Conservation (phyloP, 768 basidiomycete genomes). For the Rhizopogon roseolus region DNA sequence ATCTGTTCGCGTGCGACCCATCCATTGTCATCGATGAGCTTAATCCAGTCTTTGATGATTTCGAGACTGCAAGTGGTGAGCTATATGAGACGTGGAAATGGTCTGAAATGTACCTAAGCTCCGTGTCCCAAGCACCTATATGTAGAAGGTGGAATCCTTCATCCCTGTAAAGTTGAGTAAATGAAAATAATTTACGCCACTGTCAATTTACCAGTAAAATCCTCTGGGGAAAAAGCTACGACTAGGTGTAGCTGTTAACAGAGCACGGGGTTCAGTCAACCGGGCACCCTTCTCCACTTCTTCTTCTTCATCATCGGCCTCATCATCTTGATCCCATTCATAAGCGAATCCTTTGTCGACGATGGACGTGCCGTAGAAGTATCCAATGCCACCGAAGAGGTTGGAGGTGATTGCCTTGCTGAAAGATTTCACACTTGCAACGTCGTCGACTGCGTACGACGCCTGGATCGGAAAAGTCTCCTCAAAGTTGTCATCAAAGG, state of each 20-base stretch:
- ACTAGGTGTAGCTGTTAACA: slow-evolving; percentile 92
- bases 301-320: slow-evolving; percentile 35
- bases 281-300: slow-evolving; percentile 47
- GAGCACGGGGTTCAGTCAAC: slow-evolving; percentile 66
- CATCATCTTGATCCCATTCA: slow-evolving; percentile 83
- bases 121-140: slow-evolving; percentile 91
- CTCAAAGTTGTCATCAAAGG: slow-evolving; percentile 66
- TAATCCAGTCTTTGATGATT: slow-evolving; percentile 87
- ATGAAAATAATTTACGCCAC: not conserved
- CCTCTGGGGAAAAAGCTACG: slow-evolving; percentile 96
- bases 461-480: slow-evolving; percentile 63
- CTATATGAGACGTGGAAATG: not conserved
- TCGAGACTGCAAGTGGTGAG: slow-evolving; percentile 52
- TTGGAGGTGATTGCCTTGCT: slow-evolving; percentile 90
- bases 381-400: slow-evolving; percentile 88
- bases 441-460: slow-evolving; percentile 43
- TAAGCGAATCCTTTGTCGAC: slow-evolving; percentile 81
- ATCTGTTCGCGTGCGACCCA: slow-evolving; percentile 98
- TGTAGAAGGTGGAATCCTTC: slow-evolving; percentile 94
- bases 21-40: slow-evolving; percentile 87
- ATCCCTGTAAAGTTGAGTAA: slow-evolving; percentile 53
- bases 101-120: slow-evolving; percentile 51
- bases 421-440: slow-evolving; percentile 56
- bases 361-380: slow-evolving; percentile 89
- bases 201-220: slow-evolving; percentile 81